Evolutionary conservation across 352 stramenopile genomes (phyloP).

Genomic region (Phytopythium ostracodes): DNA sequence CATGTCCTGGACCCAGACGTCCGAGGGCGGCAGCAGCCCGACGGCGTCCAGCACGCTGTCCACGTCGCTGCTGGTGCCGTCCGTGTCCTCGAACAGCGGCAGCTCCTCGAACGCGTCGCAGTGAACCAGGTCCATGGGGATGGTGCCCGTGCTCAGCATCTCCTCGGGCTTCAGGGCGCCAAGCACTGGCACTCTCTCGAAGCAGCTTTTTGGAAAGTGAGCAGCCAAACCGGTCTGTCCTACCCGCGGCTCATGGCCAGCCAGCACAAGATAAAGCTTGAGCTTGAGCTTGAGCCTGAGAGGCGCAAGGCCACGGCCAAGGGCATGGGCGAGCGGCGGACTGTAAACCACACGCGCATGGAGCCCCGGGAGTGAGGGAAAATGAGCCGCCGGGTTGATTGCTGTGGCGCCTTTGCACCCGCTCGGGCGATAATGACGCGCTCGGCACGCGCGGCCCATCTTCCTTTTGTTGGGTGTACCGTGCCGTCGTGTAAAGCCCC

Average conservation of each 20-base stretch:
- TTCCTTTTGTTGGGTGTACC: slow-evolving; percentile 6
- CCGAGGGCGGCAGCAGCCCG: neutral
- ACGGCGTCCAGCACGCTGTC: slow-evolving; percentile 8
- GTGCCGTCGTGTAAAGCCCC: slow-evolving; percentile 4
- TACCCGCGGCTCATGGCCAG: neutral
- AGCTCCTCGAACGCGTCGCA: neutral
- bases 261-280: neutral
- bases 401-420: neutral
- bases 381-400: slow-evolving; percentile 1
- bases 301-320: too few species aligned
- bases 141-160: neutral
- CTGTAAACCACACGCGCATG: neutral
- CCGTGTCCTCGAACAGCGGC: slow-evolving; percentile 9
- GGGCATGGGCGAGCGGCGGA: too few species aligned
- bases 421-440: neutral
- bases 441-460: neutral
- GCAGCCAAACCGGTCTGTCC: neutral
- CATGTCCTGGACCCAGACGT: neutral
- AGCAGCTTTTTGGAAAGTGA: neutral
- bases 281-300: neutral
- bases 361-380: neutral
- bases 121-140: neutral
- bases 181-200: neutral
- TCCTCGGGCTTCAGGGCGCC: neutral
- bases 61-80: slow-evolving; percentile 5